These are phyloP conservation scores for Przewalskia tangutica DNA, from an alignment of 257 asterid genomes.

Conservation along the genomic window DNA sequence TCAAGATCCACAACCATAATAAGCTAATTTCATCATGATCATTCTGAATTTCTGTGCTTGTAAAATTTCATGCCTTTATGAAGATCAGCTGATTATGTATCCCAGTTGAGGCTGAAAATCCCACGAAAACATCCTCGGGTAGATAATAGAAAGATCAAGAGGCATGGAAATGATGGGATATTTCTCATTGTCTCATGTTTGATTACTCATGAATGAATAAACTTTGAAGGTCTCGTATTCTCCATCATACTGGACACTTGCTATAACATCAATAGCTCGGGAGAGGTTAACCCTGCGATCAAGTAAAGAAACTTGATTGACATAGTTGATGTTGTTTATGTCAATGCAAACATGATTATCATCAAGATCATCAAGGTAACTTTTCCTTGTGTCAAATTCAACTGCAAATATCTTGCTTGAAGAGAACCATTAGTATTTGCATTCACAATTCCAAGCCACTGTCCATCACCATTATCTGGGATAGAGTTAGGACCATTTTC, in stretches of 20 bases:
- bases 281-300: not conserved
- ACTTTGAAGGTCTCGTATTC: not conserved
- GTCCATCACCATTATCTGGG: not conserved
- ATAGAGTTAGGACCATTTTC: not conserved
- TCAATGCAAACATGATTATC: constrained; percentile 7
- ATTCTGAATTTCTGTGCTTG: not conserved
- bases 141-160: not conserved
- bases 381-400: constrained; percentile 4
- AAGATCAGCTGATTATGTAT: not conserved
- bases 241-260: not conserved
- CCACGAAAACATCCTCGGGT: not conserved
- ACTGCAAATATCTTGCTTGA: not conserved
- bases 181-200: not conserved
- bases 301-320: not conserved
- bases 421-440: not conserved
- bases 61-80: not conserved
- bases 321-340: not conserved
- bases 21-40: not conserved
- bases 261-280: not conserved
- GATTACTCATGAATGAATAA: not conserved
- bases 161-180: not conserved
- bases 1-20: constrained; percentile 2
- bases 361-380: not conserved
- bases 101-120: constrained; percentile 10
- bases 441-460: constrained; percentile 9